Base-by-base conservation (phyloP, 1,139 yeast genomes). In the Yamadazyma taylorii region DNA sequence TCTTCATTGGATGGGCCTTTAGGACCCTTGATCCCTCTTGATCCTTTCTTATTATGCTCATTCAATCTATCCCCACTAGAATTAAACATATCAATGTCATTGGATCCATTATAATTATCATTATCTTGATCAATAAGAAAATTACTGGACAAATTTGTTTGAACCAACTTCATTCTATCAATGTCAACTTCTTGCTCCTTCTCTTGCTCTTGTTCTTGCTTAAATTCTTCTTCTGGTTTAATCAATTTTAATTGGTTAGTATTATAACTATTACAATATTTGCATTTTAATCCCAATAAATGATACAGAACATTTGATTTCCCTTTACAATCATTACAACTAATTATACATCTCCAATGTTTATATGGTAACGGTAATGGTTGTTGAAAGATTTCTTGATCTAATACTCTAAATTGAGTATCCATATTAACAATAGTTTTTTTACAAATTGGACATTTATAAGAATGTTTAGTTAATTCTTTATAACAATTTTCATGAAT, bases 281-380 rank as follows among this genome's bases (percentile, higher is more conserved):
- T 83, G 60, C 97, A 90, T 56, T 85, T 85, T 44, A 88, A 69
- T 1, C 97, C 97, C 48, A 90, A 61, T 35, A 89, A 82, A 60
- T 90, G 97, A 60, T 85, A 90, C 5, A 76, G 64, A 14, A 84
- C 84, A 45, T 81, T 78, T 24, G 89, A 79, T 59, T 85, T 85
- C 12, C 95, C 94, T 42, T 81, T 81, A 60, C 97, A 90, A 60
- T 90, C 97, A 58, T 87, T 85, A 61, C 97, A 90, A 41, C 82
- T 75, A 9, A 89, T 73, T 32, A 85, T 76, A 48, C 92, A 82
- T 38, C 80, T 66, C 96, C 96, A 88, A 37, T 66, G 56, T 42
- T 73, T 73, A 56, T 88, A 82, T 3, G 95, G 96, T 14, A 79
- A 75, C 0, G 97, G 97, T 57, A 90, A 66, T 6, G 82, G 84